Percentiles rank a stretch among this genome's conserved stretches.
Evolutionary conservation across 83 land plant species (phyloP).

Genomic region (Picea abies): DNA sequence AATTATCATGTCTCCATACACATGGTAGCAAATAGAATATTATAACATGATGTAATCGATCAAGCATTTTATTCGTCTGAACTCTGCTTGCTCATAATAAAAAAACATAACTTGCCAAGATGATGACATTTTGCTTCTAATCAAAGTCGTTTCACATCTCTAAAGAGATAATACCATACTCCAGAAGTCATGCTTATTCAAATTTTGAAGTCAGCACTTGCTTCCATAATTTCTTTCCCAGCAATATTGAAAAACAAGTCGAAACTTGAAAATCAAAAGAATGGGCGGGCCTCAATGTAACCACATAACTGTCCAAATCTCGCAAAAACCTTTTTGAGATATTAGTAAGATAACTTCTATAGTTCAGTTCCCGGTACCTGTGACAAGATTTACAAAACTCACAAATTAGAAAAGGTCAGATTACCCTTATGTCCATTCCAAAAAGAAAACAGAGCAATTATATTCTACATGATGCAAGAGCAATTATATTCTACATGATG

Average conservation of each 20-base stretch:
- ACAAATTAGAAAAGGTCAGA: neutral
- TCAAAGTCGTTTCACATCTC: neutral
- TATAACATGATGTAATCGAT: neutral
- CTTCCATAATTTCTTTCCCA: neutral
- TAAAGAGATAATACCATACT: neutral
- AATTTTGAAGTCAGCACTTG: neutral
- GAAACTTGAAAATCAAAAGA: neutral
- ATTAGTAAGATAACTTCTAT: neutral
- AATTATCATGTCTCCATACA: neutral
- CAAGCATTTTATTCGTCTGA: neutral
- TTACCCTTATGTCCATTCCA: neutral
- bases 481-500: neutral
- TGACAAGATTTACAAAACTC: neutral
- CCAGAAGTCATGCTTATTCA: neutral
- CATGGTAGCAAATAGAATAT: neutral
- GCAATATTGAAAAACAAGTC: neutral
- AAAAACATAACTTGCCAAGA: neutral
- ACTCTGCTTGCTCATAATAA: neutral
- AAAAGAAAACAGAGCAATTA: neutral
- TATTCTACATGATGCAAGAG: neutral
- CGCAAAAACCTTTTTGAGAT: slow-evolving; percentile 7
- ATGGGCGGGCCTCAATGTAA: neutral
- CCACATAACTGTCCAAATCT: neutral
- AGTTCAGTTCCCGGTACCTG: neutral
- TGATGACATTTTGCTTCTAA: neutral